Conservation (phyloP, 345 rosid genomes). For the Lepidium didymum region DNA sequence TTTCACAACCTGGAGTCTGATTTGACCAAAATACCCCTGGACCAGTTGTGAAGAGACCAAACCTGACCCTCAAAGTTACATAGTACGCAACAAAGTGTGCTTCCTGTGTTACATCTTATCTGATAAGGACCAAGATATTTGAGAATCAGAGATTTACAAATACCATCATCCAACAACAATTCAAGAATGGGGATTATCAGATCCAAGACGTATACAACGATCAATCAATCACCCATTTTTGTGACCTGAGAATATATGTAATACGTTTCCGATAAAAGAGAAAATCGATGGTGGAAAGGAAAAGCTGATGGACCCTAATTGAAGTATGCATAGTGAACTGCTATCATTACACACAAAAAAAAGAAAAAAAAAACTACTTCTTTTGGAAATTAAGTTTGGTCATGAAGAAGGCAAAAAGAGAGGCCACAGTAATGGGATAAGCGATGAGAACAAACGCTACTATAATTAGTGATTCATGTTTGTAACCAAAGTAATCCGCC, state of each 20-base stretch:
- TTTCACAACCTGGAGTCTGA: background rate
- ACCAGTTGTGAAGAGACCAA: background rate
- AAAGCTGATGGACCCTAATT: background rate
- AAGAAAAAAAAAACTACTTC: slow-evolving; percentile 24
- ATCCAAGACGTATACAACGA: background rate
- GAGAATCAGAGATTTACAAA: background rate
- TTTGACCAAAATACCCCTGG: background rate
- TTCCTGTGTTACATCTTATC: background rate
- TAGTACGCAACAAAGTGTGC: too few species aligned
- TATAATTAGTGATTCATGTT: slow-evolving; percentile 1
- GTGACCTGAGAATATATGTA: background rate
- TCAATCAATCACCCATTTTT: background rate
- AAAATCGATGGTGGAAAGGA: background rate
- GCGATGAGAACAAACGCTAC: slow-evolving; percentile 25
- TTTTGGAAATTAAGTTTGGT: slow-evolving; percentile 36
- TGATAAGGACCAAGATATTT: background rate
- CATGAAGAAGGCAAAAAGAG: slow-evolving; percentile 26
- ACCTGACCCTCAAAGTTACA: too few species aligned
- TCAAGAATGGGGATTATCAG: too few species aligned
- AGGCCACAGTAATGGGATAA: slow-evolving; percentile 23
- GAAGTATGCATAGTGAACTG: background rate
- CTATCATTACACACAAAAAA: background rate
- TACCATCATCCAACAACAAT: background rate
- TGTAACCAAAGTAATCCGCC: slow-evolving; percentile 30
- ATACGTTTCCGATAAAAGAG: too few species aligned